Evolutionary conservation across 2,329 filamentous ascomycete species (phyloP), one percentile per base, ranked within the genome.

Genomic region (Achaetomium macrosporum): DNA sequence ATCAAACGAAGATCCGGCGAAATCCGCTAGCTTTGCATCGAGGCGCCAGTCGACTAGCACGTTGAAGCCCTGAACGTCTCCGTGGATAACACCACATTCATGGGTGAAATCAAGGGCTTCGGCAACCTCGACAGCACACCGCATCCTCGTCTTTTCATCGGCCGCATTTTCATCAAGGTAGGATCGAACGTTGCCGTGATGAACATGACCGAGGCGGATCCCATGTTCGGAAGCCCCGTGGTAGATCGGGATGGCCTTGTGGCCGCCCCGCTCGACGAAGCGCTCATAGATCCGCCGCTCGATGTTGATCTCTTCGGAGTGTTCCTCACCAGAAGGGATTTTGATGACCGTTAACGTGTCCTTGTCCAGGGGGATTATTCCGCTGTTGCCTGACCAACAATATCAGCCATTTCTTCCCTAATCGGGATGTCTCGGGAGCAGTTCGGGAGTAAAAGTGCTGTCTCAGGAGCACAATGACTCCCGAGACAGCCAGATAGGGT

Each of bases 1-100:
- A 17, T 52, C 50, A 7, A 52, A 37, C 3, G 39, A 52, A 15
- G 50, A 52, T 11, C 50, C 50, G 3, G 44, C 50, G n/a, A 51
- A 51, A 31, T 51, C 49, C 10, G 49, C 36, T 3, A 47, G 43
- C 31, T 52, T 52, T 6, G 40, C 50, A 19, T 52, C 40, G 12
- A 52, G 44, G n/a, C 13, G 30, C 1, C 31, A 8, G 42, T 43
- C 37, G 4, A 52, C 30, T 6, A 52, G 30, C 19, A 52, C 37
- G 15, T 52, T 52, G 39, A 30, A 31, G 8, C 39, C 17, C 9
- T 42, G 42, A 12, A 52, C 6, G 31, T 52, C 50, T 13, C 50
- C 50, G 5, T 52, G 44, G 13, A 42, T 43, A 19, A 52, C 44
- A 9, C 50, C 44, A 37, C 30, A 42, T 20, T 31, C 15, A 29